These are phyloP conservation scores for Ceratocystis lukuohia DNA, from an alignment of 2,329 filamentous ascomycete species.

Conservation along the genomic window DNA sequence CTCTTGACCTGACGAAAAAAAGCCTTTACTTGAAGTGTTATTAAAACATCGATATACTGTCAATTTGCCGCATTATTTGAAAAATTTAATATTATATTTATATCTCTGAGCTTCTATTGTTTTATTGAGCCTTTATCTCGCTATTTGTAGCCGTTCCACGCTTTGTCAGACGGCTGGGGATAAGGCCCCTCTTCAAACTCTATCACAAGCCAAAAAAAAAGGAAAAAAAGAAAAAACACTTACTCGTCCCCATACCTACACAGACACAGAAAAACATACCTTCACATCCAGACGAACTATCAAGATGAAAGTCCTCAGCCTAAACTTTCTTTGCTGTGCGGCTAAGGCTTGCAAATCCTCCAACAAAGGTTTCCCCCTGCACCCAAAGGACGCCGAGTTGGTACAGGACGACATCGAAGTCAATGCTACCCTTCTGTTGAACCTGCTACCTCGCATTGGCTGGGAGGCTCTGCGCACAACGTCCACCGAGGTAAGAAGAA, in stretches of 20 bases:
- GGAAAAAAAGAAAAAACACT: slow-evolving; percentile 23
- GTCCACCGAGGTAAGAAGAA: slow-evolving; percentile 53
- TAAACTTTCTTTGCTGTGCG: slow-evolving; percentile 94
- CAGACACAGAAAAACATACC: background rate
- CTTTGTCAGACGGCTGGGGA: background rate
- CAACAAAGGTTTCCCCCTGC: slow-evolving; percentile 70
- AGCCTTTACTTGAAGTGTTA: background rate
- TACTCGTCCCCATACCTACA: background rate
- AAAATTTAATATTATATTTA: background rate
- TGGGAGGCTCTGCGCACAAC: slow-evolving; percentile 70
- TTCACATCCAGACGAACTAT: background rate
- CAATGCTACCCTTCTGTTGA: slow-evolving; percentile 67
- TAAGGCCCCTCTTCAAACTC: background rate
- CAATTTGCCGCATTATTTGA: background rate
- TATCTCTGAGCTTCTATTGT: background rate
- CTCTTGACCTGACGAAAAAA: background rate
- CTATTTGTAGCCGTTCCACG: background rate
- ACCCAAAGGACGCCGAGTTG: slow-evolving; percentile 83
- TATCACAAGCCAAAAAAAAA: background rate
- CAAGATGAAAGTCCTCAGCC: slow-evolving; percentile 81
- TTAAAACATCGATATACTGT: background rate
- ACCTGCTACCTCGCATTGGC: slow-evolving; percentile 75
- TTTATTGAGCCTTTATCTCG: background rate
- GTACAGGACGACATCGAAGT: slow-evolving; percentile 71
- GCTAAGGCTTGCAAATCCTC: slow-evolving; percentile 86